Conservation (phyloP, 1,139 yeast genomes). For the Petasospora rhodanensis region DNA sequence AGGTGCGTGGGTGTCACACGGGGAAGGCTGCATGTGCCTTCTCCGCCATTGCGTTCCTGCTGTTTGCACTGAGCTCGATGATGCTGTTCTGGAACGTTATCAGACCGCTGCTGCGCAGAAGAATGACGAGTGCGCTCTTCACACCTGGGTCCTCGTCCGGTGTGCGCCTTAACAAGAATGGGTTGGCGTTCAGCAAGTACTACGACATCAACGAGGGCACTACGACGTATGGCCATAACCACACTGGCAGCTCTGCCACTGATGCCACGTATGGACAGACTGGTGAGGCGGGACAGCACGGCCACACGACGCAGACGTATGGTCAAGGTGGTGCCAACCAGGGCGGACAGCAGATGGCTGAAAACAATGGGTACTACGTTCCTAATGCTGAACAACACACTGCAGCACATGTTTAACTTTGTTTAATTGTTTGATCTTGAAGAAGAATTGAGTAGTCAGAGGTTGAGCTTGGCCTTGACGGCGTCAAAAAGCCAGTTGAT, state of each 20-base stretch:
- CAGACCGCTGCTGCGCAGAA: conserved; percentile 21
- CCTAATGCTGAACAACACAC: too few relatives aligned
- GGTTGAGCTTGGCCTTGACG: too few relatives aligned
- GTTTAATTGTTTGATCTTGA: too few relatives aligned
- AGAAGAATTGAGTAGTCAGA: too few relatives aligned
- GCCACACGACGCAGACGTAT: too few relatives aligned
- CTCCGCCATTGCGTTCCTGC: conserved; percentile 28
- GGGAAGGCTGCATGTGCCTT: conserved; percentile 33
- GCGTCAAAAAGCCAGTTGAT: too few relatives aligned
- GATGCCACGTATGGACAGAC: conserved; percentile 1
- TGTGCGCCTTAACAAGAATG: conserved; percentile 14
- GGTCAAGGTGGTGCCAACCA: too few relatives aligned
- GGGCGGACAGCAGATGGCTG: too few relatives aligned
- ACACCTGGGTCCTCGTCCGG: conserved; percentile 8
- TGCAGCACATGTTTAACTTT: too few relatives aligned
- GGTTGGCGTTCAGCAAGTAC: conserved; percentile 13
- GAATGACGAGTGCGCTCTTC: conserved; percentile 11
- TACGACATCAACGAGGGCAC: conserved; percentile 7
- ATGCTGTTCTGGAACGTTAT: conserved; percentile 27
- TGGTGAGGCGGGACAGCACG: too few relatives aligned
- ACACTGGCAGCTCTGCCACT: conserved; percentile 1
- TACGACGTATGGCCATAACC: conserved; percentile 1
- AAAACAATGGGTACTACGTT: too few relatives aligned
- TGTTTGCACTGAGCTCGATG: conserved; percentile 24
- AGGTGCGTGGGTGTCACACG: conserved; percentile 24